phyloP scores from a whole-genome alignment of 2,329 filamentous ascomycete genomes.

The Alternaria hordeiaustralica region DNA sequence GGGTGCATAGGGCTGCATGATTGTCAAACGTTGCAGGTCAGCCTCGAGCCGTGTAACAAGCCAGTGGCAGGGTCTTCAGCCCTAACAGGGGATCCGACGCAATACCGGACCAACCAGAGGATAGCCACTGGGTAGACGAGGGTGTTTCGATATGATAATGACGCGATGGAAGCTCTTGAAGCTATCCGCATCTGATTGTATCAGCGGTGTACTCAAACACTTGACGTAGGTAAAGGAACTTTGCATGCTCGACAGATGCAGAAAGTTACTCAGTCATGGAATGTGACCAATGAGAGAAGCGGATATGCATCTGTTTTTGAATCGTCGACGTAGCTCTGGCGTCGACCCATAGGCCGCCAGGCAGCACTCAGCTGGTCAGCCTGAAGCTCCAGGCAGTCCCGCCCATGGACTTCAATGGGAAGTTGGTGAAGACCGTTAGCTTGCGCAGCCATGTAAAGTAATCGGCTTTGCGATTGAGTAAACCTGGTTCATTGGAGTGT shows the following conservation, averaged over 20 bases:
- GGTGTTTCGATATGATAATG: neutral
- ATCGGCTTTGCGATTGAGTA: neutral
- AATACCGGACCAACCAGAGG: neutral
- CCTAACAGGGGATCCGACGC: constrained; percentile 14
- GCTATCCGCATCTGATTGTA: neutral
- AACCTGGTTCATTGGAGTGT: neutral
- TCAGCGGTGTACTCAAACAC: constrained; percentile 11
- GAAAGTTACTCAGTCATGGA: constrained; percentile 12
- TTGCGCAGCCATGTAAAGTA: neutral
- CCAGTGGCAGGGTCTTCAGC: constrained; percentile 9
- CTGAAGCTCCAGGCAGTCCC: constrained; percentile 7
- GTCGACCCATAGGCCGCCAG: constrained; percentile 13
- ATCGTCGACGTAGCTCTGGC: constrained; percentile 5
- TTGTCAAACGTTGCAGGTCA: constrained; percentile 31
- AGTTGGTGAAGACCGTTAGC: neutral
- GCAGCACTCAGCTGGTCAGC: constrained; percentile 38
- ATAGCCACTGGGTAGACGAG: neutral
- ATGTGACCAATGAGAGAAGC: neutral
- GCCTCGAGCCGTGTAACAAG: constrained; percentile 26
- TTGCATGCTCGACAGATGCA: constrained; percentile 3
- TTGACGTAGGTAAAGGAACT: constrained; percentile 1
- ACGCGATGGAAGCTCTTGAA: neutral
- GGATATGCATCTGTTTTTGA: neutral
- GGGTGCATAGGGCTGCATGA: constrained; percentile 45
- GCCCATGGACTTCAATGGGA: constrained; percentile 11